Conservation (phyloP, 495 filamentous ascomycete species). For the Chaetomidium leptoderma region DNA sequence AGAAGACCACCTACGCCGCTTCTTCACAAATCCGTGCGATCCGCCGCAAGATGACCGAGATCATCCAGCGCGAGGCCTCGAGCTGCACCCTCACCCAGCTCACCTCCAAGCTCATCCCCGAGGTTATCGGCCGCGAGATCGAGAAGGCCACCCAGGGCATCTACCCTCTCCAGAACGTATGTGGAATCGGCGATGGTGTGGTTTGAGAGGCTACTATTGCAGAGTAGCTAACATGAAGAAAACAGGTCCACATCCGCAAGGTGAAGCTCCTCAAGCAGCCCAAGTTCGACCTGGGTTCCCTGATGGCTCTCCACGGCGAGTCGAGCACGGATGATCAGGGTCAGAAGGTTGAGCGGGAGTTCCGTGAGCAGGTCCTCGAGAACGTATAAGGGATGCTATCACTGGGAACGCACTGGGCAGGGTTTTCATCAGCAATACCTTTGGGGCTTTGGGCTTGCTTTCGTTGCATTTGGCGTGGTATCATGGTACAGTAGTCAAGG, state of each 20-base stretch:
- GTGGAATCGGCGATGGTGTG: conserved; percentile 30
- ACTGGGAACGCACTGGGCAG: conserved; percentile 42
- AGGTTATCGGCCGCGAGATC: conserved; percentile 98
- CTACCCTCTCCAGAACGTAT: conserved; percentile 97
- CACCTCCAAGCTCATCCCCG: conserved; percentile 95
- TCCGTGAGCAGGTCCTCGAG: conserved; percentile 95
- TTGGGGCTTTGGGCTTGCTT: conserved; percentile 43
- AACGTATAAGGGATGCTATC: conserved; percentile 66
- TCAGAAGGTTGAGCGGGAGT: conserved; percentile 98
- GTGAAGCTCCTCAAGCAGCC: conserved; percentile 97
- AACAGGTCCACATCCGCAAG: conserved; percentile 97
- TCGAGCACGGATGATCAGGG: conserved; percentile 92
- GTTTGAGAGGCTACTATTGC: not conserved
- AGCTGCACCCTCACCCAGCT: conserved; percentile 92
- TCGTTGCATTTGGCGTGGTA: conserved; percentile 57
- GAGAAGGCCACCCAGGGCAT: conserved; percentile 99
- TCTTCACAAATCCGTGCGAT: conserved; percentile 95
- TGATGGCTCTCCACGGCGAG: conserved; percentile 94
- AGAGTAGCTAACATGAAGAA: conserved; percentile 22
- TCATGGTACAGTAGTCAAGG: conserved; percentile 45
- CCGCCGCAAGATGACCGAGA: conserved; percentile 99
- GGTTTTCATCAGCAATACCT: conserved; percentile 53
- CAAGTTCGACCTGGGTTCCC: conserved; percentile 96
- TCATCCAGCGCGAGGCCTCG: conserved; percentile 91
- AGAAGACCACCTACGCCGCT: conserved; percentile 98